phyloP scores from a whole-genome alignment of 371 early-diverging fungal genomes.

The Mucor mucedo region DNA sequence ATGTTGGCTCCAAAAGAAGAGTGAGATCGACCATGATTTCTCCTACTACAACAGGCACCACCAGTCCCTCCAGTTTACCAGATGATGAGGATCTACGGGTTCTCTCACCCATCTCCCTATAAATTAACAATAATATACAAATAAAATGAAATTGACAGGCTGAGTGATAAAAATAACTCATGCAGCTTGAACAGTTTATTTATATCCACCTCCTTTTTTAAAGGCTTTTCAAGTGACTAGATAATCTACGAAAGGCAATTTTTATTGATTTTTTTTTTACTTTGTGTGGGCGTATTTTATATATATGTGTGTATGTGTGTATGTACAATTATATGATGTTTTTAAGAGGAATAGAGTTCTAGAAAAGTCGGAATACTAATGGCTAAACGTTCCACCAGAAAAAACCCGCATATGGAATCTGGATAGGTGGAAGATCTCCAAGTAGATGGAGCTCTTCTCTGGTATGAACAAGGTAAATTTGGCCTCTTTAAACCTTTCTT shows the following conservation, averaged over 20 bases:
- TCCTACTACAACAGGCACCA: background rate
- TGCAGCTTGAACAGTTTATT: too few species aligned
- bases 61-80: background rate
- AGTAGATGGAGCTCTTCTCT: constrained; percentile 15
- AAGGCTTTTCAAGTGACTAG: too few species aligned
- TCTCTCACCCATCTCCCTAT: background rate
- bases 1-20: constrained; percentile 19
- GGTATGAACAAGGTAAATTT: constrained; percentile 20
- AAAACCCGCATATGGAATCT: constrained; percentile 35
- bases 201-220: too few species aligned
- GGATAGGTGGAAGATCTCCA: constrained; percentile 12
- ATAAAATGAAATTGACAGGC: too few species aligned
- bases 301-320: background rate
- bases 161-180: too few species aligned
- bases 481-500: constrained; percentile 18
- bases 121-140: background rate
- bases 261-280: too few species aligned
- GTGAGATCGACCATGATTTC: background rate
- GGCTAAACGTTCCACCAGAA: constrained; percentile 32
- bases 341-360: constrained; percentile 18
- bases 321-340: background rate
- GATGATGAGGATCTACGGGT: background rate
- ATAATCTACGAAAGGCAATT: too few species aligned
- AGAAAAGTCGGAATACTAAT: constrained; percentile 35
- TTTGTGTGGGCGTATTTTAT: too few species aligned